Evolutionary conservation across 1,284 basidiomycete species (phyloP), one percentile per base, ranked within the genome.

Genomic region (Boletus sp.): DNA sequence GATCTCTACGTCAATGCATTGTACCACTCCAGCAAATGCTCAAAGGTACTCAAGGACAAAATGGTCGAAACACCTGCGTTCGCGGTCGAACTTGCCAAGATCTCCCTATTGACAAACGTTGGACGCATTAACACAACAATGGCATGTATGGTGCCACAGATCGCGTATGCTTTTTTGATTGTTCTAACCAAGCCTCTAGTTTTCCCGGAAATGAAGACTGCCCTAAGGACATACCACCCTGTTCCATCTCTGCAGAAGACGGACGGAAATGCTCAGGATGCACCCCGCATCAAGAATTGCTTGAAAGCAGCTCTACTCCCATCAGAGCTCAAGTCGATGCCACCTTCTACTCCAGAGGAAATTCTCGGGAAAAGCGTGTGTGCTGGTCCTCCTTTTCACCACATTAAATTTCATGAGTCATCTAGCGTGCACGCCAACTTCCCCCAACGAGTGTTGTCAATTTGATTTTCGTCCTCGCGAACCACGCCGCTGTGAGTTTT

Each of bases 101-200:
- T 94, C 37, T 87, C 88, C 35, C 72, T 95, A 23, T 74, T 95
- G 38, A 89, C 92, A 42, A 95, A 95, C 60, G 85, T 94, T 41
- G 92, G 92, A n/a, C 76, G 91, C 49, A 91, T 95, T 66, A 95
- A 94, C 64, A 94, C 92, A 20, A 94, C 93, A 26, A 86, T 94
- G 78, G 92, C 92, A 49, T 94, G 89, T 91, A 61, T 51, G 12
- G 38, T 48, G 44, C 46, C 41, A 50, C 50, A 9, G 48, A 36
- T 59, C 49, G 37, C 54, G 39, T 34, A 43, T 47, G 19, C 9
- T 37, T 45, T 23, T 49, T 57, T 41, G 47, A 54, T 51, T 34
- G 22, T 57, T 37, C 55, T 62, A 43, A 62, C 51, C 41, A 50
- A 32, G 20, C 38, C 35, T 38, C 19, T 46, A 77, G 76, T 79